Evolutionary conservation across 2,329 filamentous ascomycete genomes (phyloP), one percentile per base, ranked within the genome.

Genomic region (Fusarium pseudoanthophilum): DNA sequence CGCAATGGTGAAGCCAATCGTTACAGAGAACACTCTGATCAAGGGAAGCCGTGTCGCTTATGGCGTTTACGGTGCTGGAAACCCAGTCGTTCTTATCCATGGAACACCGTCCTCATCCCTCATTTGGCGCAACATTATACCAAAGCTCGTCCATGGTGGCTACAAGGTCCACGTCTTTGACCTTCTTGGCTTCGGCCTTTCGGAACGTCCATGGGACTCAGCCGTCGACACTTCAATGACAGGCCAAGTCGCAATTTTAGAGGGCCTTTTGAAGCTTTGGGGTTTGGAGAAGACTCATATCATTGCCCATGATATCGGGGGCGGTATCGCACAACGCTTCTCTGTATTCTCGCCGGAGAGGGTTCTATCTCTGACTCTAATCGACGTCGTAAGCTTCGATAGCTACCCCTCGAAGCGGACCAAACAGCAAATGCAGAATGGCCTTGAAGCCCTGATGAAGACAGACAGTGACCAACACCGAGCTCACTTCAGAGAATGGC

Each of bases 41-140:
- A 74, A 75, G 7, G 71, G 76, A 14, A 68, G 56, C 49, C 78
- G 78, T 16, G 72, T 81, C 42, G 75, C 77, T 28, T 79, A 81
- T 32, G 78, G 78, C 20, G 57, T 79, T 30, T 74, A 77, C 30
- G 79, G 79, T 20, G 49, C 58, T 1, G 77, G 77, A 14, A 61
- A 73, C 2, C 79, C 78, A 11, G 63, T 80, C 14, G 74, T 82
- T 26, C 72, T 82, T 39, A 61, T 81, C 21, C 80, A 82, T 43
- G 80, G 80, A 49, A 82, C 80, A 1, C 80, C 80, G 0, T 81
- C 80, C 4, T 80, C 80, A 3, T 82, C 80, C 5, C 76, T 81
- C 3, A 81, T 82, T 8, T 82, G 78, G 79, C 75, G 78, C n/a
- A 76, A 77, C n/a, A 58, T 81, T 7, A 28, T 77, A 16, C 79